Percentiles rank a stretch among this genome's conserved stretches.
Evolutionary conservation across 2,329 filamentous ascomycete species (phyloP).

Genomic region (Colletotrichum cuscutae): DNA sequence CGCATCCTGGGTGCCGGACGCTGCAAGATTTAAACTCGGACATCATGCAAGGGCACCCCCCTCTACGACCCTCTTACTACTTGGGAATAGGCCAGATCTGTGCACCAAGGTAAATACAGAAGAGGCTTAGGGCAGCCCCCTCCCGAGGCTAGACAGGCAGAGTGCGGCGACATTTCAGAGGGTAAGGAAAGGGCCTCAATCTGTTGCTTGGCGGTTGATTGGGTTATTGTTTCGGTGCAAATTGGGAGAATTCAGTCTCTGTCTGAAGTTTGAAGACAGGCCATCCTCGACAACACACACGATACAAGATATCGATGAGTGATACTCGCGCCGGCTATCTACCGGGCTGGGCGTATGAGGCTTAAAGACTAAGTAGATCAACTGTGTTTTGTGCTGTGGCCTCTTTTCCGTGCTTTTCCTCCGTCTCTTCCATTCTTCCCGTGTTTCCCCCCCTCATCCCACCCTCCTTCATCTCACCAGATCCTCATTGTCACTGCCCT

Average conservation of each 20-base stretch:
- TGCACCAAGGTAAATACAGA: neutral
- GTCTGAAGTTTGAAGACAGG: slow-evolving; percentile 7
- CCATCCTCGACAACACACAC: neutral
- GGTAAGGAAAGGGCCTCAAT: no score
- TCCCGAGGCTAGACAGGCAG: neutral
- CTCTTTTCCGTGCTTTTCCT: neutral
- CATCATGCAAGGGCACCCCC: slow-evolving; percentile 12
- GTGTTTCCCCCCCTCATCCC: neutral
- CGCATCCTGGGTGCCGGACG: slow-evolving; percentile 25
- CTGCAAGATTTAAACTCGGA: slow-evolving; percentile 26
- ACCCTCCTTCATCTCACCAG: neutral
- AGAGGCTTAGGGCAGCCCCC: neutral
- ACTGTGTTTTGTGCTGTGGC: neutral
- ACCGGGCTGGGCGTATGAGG: neutral
- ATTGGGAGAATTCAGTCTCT: neutral
- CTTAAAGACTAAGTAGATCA: neutral
- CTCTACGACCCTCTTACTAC: neutral
- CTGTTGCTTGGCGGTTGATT: slow-evolving; percentile 15
- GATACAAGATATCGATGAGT: neutral
- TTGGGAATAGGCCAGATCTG: slow-evolving; percentile 6
- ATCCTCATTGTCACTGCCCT: neutral
- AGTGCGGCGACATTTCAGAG: neutral
- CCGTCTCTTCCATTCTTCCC: neutral
- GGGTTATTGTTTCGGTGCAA: slow-evolving; percentile 21
- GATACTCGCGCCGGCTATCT: slow-evolving; percentile 8